phyloP scores from a whole-genome alignment of 768 basidiomycete species.

The Boletellus emodensis region DNA sequence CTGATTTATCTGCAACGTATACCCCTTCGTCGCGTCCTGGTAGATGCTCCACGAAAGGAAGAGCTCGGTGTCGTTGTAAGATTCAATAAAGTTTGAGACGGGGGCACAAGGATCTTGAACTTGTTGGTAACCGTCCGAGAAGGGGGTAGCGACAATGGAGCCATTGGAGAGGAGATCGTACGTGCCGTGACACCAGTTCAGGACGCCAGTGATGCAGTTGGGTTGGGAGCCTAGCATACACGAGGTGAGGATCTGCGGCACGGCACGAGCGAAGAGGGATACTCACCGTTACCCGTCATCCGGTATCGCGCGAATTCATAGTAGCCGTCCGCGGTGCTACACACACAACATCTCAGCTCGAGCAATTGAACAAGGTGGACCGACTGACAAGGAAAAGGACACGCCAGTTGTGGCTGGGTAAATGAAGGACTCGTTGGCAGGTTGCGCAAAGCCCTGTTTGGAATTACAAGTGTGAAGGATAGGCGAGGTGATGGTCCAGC shows the following conservation, averaged over 20 bases:
- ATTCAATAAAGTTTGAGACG: slow-evolving; percentile 79
- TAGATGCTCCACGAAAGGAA: slow-evolving; percentile 69
- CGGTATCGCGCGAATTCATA: slow-evolving; percentile 93
- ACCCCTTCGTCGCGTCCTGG: slow-evolving; percentile 55
- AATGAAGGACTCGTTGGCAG: slow-evolving; percentile 73
- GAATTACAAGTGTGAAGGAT: neutral
- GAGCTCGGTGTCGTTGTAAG: slow-evolving; percentile 73
- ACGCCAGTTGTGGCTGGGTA: slow-evolving; percentile 87
- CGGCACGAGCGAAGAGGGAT: neutral
- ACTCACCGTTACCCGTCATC: slow-evolving; percentile 76
- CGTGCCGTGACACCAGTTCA: slow-evolving; percentile 88
- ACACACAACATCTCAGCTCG: neutral
- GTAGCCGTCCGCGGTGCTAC: slow-evolving; percentile 65
- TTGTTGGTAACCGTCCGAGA: slow-evolving; percentile 90
- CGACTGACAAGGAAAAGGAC: slow-evolving; percentile 79
- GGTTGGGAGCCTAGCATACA: slow-evolving; percentile 65
- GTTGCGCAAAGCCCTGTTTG: slow-evolving; percentile 76
- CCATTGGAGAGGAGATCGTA: slow-evolving; percentile 70
- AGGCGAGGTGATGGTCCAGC: too few relatives aligned
- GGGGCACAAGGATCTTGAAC: slow-evolving; percentile 92
- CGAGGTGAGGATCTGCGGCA: neutral
- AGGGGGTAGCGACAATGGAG: slow-evolving; percentile 69
- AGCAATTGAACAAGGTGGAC: neutral
- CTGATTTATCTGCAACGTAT: slow-evolving; percentile 72
- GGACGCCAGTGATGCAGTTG: slow-evolving; percentile 82